Conservation (phyloP, 805 yeast genomes). For the Priceomyces fermenticarens region DNA sequence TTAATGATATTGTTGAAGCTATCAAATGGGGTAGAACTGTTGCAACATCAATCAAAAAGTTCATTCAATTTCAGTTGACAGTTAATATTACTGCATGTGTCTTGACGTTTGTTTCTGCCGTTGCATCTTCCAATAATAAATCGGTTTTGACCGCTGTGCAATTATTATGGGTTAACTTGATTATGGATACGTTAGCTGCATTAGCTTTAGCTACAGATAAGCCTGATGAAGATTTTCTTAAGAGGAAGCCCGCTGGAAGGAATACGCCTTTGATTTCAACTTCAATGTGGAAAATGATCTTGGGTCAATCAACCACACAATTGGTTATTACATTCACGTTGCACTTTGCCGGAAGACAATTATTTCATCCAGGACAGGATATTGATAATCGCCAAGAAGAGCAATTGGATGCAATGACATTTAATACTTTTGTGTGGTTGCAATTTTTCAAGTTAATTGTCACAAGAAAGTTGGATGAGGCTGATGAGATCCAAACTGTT, state of each 20-base stretch:
- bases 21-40: conserved; percentile 99
- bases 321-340: conserved; percentile 73
- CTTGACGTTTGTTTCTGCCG: conserved; percentile 90
- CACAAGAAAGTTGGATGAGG: conserved; percentile 87
- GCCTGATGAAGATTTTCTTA: conserved; percentile 79
- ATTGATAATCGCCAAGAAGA: conserved; percentile 45
- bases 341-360: conserved; percentile 72
- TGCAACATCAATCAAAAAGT: conserved; percentile 88
- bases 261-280: conserved; percentile 73
- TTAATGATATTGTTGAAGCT: conserved; percentile 91
- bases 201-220: conserved; percentile 96
- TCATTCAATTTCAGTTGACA: conserved; percentile 93
- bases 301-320: conserved; percentile 82
- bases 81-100: conserved; percentile 97
- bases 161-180: conserved; percentile 93
- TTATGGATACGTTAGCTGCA: conserved; percentile 98
- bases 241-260: conserved; percentile 83
- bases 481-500: conserved; percentile 59
- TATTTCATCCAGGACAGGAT: conserved; percentile 38
- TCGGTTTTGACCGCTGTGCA: conserved; percentile 97
- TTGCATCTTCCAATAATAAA: conserved; percentile 70
- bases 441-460: conserved; percentile 93
- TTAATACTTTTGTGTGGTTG: conserved; percentile 96
- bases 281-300: conserved; percentile 98
- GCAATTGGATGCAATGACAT: conserved; percentile 79